phyloP scores from a whole-genome alignment of 306 rosid species.

The Medicago ruthenica region DNA sequence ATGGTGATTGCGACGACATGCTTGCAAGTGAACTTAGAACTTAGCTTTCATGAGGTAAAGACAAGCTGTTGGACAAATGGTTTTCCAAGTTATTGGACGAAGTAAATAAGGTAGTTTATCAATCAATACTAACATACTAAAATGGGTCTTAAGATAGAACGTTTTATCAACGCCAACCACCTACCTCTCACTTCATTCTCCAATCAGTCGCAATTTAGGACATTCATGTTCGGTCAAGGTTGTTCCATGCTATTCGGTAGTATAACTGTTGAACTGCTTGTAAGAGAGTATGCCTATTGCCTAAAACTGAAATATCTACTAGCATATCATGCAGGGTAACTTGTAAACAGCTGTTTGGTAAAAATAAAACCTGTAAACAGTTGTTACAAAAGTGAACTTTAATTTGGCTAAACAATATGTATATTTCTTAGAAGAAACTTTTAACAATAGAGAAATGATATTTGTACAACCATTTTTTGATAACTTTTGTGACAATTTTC shows the following conservation, averaged over 20 bases:
- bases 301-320: conserved; percentile 30
- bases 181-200: conserved; percentile 29
- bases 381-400: conserved; percentile 2
- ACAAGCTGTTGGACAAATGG: conserved; percentile 39
- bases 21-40: neutral
- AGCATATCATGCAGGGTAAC: neutral
- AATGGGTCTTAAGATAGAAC: conserved; percentile 35
- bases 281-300: neutral
- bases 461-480: too few relatives aligned
- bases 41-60: neutral
- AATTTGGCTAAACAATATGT: conserved; percentile 25
- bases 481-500: too few relatives aligned
- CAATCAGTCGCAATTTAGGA: conserved; percentile 21
- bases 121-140: conserved; percentile 44
- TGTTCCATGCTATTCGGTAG: neutral
- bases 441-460: too few relatives aligned
- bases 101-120: conserved; percentile 48
- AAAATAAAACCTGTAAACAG: neutral
- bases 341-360: neutral
- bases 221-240: conserved; percentile 4
- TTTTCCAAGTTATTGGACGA: conserved; percentile 37
- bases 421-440: conserved; percentile 18
- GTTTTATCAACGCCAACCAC: conserved; percentile 52
- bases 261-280: neutral
- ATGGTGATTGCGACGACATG: neutral